phyloP scores from a whole-genome alignment of 2,329 filamentous ascomycete genomes.

The Juglanconis juglandina region DNA sequence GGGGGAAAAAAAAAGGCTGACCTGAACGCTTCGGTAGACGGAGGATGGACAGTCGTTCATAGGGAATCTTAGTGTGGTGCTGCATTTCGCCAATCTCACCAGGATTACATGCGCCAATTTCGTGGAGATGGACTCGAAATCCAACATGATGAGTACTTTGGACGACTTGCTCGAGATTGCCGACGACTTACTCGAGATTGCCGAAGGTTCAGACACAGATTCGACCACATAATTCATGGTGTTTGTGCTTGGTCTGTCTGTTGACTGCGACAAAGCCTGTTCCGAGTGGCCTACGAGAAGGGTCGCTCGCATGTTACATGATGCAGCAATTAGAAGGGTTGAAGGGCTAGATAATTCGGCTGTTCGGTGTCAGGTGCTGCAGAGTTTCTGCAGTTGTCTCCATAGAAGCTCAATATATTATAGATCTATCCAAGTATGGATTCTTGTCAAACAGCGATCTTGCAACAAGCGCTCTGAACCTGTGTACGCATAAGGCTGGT shows the following conservation, averaged over 20 bases:
- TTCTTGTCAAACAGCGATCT: too few relatives aligned
- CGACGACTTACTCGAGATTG: background rate
- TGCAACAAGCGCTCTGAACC: background rate
- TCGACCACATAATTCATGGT: background rate
- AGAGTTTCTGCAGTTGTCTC: background rate
- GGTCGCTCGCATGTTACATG: too few relatives aligned
- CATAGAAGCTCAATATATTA: background rate
- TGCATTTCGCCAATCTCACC: constrained; percentile 63
- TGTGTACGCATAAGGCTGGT: background rate
- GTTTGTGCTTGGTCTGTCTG: too few relatives aligned
- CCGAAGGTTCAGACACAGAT: background rate
- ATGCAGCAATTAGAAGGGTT: too few relatives aligned
- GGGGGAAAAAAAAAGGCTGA: background rate
- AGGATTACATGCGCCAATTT: constrained; percentile 66
- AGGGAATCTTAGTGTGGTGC: constrained; percentile 60
- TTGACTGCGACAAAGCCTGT: too few relatives aligned
- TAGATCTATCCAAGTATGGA: background rate
- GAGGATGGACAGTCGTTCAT: constrained; percentile 53
- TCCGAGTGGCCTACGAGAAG: too few relatives aligned
- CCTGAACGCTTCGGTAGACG: constrained; percentile 23
- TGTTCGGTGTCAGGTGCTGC: background rate
- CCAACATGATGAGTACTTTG: background rate
- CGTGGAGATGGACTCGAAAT: constrained; percentile 17
- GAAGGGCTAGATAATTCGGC: background rate
- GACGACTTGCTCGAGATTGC: background rate